Percentiles rank a stretch among this genome's conserved stretches.
These are phyloP conservation scores for Eutrema salsugineum DNA, from an alignment of 441 rosid genomes.

Conservation along the genomic window DNA sequence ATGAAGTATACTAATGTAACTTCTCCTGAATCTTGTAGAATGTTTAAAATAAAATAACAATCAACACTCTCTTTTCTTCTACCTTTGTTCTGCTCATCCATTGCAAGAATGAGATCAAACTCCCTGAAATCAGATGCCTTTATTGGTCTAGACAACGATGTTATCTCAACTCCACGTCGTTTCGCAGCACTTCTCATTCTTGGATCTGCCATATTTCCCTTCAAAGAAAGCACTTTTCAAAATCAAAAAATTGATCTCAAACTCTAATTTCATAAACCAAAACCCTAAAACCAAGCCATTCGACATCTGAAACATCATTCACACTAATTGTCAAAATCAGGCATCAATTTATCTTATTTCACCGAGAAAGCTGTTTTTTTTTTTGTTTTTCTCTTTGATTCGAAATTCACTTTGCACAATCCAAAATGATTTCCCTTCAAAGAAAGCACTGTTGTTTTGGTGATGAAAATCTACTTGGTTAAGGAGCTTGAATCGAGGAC, in stretches of 20 bases:
- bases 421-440: too few species aligned
- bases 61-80: not conserved
- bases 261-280: not conserved
- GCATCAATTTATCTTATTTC: too few species aligned
- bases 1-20: not conserved
- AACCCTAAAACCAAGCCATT: not conserved
- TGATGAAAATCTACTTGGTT: too few species aligned
- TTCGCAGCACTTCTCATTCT: constrained; percentile 90
- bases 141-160: constrained; percentile 86
- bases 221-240: not conserved
- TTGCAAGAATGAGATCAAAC: constrained; percentile 85
- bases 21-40: not conserved
- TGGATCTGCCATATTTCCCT: constrained; percentile 93
- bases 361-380: too few species aligned
- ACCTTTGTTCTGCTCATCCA: constrained; percentile 85
- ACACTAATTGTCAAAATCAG: too few species aligned
- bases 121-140: constrained; percentile 71
- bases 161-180: constrained; percentile 80
- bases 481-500: too few species aligned
- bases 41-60: not conserved
- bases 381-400: too few species aligned
- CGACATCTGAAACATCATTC: not conserved
- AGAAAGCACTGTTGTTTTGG: too few species aligned
- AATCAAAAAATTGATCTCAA: not conserved
- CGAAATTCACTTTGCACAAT: too few species aligned